phyloP scores from a whole-genome alignment of 140 eudicot genomes.

The Ambrosia hybrid region DNA sequence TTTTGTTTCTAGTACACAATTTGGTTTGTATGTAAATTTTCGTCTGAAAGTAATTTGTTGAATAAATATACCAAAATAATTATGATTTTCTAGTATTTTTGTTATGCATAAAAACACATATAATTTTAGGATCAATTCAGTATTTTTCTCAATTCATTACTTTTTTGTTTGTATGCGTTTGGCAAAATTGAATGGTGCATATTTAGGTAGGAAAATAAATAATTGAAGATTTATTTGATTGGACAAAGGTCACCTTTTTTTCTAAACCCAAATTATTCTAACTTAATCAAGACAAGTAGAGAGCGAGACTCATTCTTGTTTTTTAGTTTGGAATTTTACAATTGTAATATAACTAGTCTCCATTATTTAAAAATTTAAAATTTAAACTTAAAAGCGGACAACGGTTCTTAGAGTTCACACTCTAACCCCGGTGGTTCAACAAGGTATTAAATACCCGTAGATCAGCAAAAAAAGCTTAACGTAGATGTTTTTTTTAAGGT shows the following conservation, averaged over 20 bases:
- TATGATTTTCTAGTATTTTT: neutral
- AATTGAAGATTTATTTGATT: slow-evolving; percentile 12
- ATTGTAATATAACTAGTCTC: neutral
- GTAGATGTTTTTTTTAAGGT: no score
- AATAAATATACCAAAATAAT: neutral
- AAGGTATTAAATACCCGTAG: neutral
- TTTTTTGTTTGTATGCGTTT: slow-evolving; percentile 8
- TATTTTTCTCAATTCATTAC: neutral
- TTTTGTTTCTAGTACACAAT: no score
- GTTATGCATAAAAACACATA: no score
- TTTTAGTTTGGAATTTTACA: neutral
- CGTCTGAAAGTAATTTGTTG: no score
- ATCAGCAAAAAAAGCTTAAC: no score
- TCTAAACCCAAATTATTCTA: slow-evolving; percentile 2
- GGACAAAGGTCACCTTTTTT: slow-evolving; percentile 19
- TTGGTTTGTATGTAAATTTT: no score
- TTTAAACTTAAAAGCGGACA: neutral
- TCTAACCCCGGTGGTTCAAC: neutral
- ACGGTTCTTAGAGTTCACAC: neutral
- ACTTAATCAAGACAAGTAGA: slow-evolving; percentile 15
- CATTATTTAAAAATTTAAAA: neutral
- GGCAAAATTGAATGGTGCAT: slow-evolving; percentile 15
- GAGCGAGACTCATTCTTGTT: slow-evolving; percentile 7
- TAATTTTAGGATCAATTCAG: neutral
- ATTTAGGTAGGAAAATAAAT: slow-evolving; percentile 16